A percentile compares a stretch with the other conserved stretches of the same genome.
Evolutionary conservation across 306 rosid genomes (phyloP).

Genomic region (Begonia peltatifolia): DNA sequence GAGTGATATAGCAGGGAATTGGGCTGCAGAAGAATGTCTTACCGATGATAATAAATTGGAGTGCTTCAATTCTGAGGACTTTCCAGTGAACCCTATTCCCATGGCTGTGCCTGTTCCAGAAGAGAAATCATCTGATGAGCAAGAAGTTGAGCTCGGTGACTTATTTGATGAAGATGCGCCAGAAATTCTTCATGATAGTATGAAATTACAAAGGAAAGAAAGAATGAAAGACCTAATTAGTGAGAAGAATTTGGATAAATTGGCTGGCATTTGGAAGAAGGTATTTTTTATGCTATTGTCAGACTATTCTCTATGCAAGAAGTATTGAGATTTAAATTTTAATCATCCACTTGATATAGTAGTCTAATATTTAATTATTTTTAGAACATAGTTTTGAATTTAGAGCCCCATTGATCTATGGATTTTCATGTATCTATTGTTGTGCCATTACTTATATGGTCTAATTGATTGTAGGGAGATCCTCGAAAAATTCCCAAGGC

Average conservation of each 20-base stretch:
- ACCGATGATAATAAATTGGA: conserved; percentile 18
- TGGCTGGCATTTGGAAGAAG: conserved; percentile 91
- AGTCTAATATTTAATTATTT: too few relatives aligned
- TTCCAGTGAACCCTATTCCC: conserved; percentile 17
- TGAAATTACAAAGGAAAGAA: conserved; percentile 52
- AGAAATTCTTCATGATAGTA: conserved; percentile 34
- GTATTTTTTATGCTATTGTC: conserved; percentile 15
- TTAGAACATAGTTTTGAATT: too few relatives aligned
- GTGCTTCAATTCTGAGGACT: conserved; percentile 16
- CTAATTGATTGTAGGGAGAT: conserved; percentile 47
- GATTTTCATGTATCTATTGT: too few relatives aligned
- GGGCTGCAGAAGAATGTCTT: conserved; percentile 17
- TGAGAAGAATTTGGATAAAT: conserved; percentile 65
- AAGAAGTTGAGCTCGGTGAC: conserved; percentile 4
- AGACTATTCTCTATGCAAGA: too few relatives aligned
- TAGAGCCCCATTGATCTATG: too few relatives aligned
- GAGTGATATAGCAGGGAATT: conserved; percentile 17
- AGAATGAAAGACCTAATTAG: conserved; percentile 37
- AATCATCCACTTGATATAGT: too few relatives aligned
- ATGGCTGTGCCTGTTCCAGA: conserved; percentile 20
- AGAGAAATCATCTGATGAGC: conserved; percentile 31
- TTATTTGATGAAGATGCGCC: conserved; percentile 1
- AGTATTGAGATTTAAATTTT: too few relatives aligned
- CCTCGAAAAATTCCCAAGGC: conserved; percentile 87
- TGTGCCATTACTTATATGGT: neutral